These are phyloP conservation scores for Xylariaceae sp. DNA, from an alignment of 2,329 filamentous ascomycete genomes.

Conservation along the genomic window DNA sequence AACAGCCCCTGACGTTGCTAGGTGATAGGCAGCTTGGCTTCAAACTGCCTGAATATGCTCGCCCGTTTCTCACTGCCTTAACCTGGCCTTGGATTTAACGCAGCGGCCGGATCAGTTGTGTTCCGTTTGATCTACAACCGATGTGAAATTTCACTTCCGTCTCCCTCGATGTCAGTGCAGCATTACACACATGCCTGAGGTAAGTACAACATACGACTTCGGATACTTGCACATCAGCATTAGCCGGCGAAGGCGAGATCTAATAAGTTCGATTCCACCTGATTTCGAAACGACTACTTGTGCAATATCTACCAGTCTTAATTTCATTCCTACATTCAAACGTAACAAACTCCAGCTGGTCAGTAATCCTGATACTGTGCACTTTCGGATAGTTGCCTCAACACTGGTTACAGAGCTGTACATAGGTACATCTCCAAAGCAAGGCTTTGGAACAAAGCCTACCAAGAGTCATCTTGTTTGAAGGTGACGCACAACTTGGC, in stretches of 20 bases:
- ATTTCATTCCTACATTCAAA: neutral
- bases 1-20: neutral
- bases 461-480: neutral
- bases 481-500: slow-evolving; percentile 2
- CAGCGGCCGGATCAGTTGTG: neutral
- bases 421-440: neutral
- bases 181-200: no score
- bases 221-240: no score
- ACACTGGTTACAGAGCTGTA: neutral
- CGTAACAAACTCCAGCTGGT: neutral
- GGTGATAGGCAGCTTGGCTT: neutral
- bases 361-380: neutral
- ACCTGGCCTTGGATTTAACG: neutral
- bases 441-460: neutral
- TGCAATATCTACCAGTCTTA: no score
- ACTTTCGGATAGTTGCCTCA: slow-evolving; percentile 8
- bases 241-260: no score
- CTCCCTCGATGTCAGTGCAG: slow-evolving; percentile 17
- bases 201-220: no score
- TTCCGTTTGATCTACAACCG: slow-evolving; percentile 6
- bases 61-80: neutral
- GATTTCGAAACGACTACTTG: no score
- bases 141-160: slow-evolving; percentile 2
- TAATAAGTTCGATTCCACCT: no score
- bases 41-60: neutral